Conservation (phyloP, 2,329 filamentous ascomycete species). For the Teratosphaeria viscida region DNA sequence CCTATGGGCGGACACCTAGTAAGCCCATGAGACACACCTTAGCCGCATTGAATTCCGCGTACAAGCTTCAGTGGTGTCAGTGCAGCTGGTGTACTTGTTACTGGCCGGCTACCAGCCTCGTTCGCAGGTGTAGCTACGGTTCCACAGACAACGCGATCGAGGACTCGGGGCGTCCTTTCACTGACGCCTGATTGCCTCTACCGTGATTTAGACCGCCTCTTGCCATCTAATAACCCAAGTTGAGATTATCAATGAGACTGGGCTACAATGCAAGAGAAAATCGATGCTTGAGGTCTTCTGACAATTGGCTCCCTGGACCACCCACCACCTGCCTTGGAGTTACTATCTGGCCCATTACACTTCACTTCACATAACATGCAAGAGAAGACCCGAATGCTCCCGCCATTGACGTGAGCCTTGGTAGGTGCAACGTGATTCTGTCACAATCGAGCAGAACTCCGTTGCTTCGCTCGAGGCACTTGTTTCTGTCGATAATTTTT, state of each 20-base stretch:
- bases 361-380: background rate
- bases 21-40: too few relatives aligned
- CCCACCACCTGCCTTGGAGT: background rate
- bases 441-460: background rate
- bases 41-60: too few relatives aligned
- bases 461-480: background rate
- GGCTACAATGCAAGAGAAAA: constrained; percentile 66
- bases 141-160: background rate
- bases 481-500: background rate
- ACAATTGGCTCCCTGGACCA: constrained; percentile 11
- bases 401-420: background rate
- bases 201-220: constrained; percentile 38
- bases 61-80: background rate
- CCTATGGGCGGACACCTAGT: too few relatives aligned
- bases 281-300: constrained; percentile 26
- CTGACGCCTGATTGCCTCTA: background rate
- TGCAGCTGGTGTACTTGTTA: background rate
- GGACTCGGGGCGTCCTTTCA: background rate
- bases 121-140: background rate
- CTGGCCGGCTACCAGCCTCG: background rate
- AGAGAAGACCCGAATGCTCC: background rate
- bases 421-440: background rate
- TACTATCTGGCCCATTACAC: background rate
- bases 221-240: constrained; percentile 60
- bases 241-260: constrained; percentile 43